phyloP scores from a whole-genome alignment of 1,284 basidiomycete genomes.

The Fomitopsis palustris region DNA sequence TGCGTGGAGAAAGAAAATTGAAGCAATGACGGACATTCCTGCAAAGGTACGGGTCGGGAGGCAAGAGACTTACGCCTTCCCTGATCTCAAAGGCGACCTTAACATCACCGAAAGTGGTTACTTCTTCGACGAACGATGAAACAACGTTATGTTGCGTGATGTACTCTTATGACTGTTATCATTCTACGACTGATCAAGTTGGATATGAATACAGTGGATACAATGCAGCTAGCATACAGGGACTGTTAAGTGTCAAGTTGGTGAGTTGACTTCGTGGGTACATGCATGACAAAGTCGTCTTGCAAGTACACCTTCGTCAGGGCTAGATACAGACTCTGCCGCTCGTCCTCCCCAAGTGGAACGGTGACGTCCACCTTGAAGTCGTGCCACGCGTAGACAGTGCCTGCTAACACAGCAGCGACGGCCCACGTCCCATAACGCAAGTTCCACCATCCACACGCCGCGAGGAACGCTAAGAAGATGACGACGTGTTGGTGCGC shows the following conservation, averaged over 20 bases:
- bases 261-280: background rate
- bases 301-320: slow-evolving; percentile 6
- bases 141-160: no score
- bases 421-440: slow-evolving; percentile 25
- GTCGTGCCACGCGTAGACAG: slow-evolving; percentile 35
- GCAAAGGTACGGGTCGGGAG: background rate
- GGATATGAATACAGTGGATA: no score
- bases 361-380: slow-evolving; percentile 31
- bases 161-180: no score
- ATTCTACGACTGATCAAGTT: no score
- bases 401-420: slow-evolving; percentile 28
- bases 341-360: slow-evolving; percentile 41
- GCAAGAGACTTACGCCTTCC: background rate
- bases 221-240: no score
- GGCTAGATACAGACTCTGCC: slow-evolving; percentile 39
- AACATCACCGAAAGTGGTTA: background rate
- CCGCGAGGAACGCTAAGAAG: slow-evolving; percentile 33
- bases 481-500: slow-evolving; percentile 38
- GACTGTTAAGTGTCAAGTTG: no score
- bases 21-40: background rate
- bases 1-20: background rate
- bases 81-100: background rate
- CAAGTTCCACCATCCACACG: slow-evolving; percentile 26
- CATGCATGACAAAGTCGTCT: slow-evolving; percentile 3
- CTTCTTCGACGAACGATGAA: no score